These are phyloP conservation scores for Magnusiomyces ingens DNA, from an alignment of 1,139 yeast species.

Conservation along the genomic window DNA sequence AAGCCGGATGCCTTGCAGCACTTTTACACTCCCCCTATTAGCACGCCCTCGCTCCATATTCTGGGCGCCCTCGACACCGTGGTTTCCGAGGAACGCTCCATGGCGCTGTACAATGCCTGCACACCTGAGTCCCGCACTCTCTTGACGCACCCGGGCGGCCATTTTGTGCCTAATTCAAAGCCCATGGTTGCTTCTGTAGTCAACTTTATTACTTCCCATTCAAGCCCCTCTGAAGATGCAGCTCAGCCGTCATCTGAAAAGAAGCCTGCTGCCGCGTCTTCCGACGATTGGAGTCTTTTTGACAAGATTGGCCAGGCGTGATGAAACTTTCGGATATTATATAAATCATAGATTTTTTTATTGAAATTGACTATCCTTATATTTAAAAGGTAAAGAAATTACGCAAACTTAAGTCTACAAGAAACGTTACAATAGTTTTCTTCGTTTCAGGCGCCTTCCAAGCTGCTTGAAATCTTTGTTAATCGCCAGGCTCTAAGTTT, in stretches of 20 bases:
- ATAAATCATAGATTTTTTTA: no score
- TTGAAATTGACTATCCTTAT: no score
- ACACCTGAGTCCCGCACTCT: conserved; percentile 41
- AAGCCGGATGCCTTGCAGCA: conserved; percentile 47
- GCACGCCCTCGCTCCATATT: conserved; percentile 63
- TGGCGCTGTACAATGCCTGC: conserved; percentile 51
- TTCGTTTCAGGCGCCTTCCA: no score
- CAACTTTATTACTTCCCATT: conserved; percentile 6
- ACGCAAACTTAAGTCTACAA: no score
- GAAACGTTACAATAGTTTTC: no score
- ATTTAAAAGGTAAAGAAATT: no score
- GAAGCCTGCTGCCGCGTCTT: neutral
- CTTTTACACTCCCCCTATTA: conserved; percentile 42
- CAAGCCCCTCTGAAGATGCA: conserved; percentile 2
- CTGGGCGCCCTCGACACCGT: conserved; percentile 86
- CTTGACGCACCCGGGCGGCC: conserved; percentile 77
- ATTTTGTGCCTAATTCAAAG: conserved; percentile 73
- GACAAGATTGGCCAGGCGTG: no score
- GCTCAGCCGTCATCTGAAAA: conserved; percentile 4
- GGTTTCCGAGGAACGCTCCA: conserved; percentile 66
- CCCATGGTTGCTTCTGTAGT: conserved; percentile 51
- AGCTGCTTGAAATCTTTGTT: no score
- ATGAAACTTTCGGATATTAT: no score
- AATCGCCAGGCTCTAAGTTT: no score
- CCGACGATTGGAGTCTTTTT: no score